These are phyloP conservation scores for Cladophialophora exuberans DNA, from an alignment of 2,329 filamentous ascomycete genomes.

Conservation along the genomic window DNA sequence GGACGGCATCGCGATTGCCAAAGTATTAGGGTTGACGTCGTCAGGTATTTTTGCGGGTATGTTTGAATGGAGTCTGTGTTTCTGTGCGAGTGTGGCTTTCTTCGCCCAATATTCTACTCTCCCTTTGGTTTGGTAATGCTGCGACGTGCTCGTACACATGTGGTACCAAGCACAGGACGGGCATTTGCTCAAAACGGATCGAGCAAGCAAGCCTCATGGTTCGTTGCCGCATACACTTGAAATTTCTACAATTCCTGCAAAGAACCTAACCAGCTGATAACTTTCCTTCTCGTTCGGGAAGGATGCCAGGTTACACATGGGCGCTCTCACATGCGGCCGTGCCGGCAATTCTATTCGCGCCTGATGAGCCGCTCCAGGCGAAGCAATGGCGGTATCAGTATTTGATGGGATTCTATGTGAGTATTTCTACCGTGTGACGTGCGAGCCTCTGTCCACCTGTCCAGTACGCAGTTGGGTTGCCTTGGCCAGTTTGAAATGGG, in stretches of 20 bases:
- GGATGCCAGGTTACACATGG: conserved; percentile 28
- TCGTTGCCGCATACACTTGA: too few relatives aligned
- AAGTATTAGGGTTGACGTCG: conserved; percentile 20
- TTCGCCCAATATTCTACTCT: neutral
- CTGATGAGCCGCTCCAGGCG: conserved; percentile 7
- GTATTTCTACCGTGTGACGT: neutral
- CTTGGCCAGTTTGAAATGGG: too few relatives aligned
- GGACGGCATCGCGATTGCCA: conserved; percentile 28
- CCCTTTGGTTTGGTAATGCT: neutral
- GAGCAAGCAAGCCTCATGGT: too few relatives aligned
- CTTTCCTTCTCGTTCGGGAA: too few relatives aligned
- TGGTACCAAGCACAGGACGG: too few relatives aligned
- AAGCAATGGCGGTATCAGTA: conserved; percentile 27
- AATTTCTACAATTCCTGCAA: too few relatives aligned
- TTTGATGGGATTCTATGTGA: conserved; percentile 21
- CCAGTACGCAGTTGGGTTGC: too few relatives aligned
- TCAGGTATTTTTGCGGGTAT: conserved; percentile 23
- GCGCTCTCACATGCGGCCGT: conserved; percentile 24
- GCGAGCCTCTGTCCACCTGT: too few relatives aligned
- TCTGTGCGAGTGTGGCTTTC: conserved; percentile 16
- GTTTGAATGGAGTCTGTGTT: too few relatives aligned
- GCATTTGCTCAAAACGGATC: too few relatives aligned
- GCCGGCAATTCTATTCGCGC: conserved; percentile 21
- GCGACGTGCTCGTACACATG: neutral
- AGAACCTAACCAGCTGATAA: too few relatives aligned